phyloP scores from a whole-genome alignment of 2,329 filamentous ascomycete genomes.

The Tricladium varicosporioides region DNA sequence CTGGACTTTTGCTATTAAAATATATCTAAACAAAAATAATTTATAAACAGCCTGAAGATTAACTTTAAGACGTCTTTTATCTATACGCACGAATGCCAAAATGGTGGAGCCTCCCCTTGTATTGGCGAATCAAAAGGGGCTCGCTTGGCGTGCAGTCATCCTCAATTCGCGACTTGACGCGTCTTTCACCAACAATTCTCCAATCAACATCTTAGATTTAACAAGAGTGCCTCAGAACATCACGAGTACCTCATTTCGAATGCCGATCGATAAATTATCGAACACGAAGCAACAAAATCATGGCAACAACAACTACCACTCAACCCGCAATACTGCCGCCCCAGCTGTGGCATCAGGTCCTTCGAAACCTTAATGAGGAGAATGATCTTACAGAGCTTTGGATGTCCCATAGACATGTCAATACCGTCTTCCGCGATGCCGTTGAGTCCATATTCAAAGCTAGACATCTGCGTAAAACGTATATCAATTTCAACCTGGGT shows the following conservation, averaged over 20 bases:
- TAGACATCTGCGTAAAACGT: constrained; percentile 15
- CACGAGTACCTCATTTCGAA: too few species aligned
- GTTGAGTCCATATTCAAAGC: constrained; percentile 18
- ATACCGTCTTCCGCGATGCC: constrained; percentile 10
- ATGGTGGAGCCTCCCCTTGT: not conserved
- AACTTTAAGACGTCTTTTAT: too few species aligned
- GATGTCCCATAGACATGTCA: constrained; percentile 19
- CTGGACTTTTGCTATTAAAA: too few species aligned
- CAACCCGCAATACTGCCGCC: constrained; percentile 9
- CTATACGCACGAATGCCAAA: too few species aligned
- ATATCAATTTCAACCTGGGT: constrained; percentile 17
- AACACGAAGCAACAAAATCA: not conserved
- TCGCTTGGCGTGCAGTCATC: not conserved
- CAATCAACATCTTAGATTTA: not conserved
- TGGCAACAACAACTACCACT: not conserved
- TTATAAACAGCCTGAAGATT: too few species aligned
- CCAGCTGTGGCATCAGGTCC: constrained; percentile 19
- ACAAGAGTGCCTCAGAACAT: too few species aligned
- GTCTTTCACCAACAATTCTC: not conserved
- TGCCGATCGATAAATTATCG: not conserved
- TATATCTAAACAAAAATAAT: too few species aligned
- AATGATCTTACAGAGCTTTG: constrained; percentile 16
- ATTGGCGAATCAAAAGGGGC: not conserved
- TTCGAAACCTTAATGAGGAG: constrained; percentile 11
- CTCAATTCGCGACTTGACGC: not conserved